A percentile compares a stretch with the other conserved stretches of the same genome.
phyloP scores from a whole-genome alignment of 106 monocot species.

The Phalaenopsis aphrodite region DNA sequence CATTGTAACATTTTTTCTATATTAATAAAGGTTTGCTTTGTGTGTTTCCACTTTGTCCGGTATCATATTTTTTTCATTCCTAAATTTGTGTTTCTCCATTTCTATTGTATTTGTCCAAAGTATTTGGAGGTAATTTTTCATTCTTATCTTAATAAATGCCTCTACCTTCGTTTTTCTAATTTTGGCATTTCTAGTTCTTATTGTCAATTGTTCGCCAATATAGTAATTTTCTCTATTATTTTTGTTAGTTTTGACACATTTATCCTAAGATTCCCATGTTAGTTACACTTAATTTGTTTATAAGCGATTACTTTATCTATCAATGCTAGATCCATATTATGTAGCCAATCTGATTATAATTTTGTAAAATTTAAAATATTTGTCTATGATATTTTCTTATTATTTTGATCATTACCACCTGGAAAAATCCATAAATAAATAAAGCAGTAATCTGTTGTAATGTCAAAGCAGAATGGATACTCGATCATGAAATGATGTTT shows the following conservation, averaged over 20 bases:
- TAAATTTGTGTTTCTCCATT: background rate
- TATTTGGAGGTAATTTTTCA: background rate
- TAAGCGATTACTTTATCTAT: background rate
- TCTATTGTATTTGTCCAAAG: background rate
- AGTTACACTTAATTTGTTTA: background rate
- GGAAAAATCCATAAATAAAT: background rate
- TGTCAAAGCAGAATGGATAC: background rate
- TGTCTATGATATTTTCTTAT: background rate
- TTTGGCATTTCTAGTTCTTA: background rate
- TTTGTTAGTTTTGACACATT: background rate
- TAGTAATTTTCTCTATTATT: background rate
- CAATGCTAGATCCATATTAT: background rate
- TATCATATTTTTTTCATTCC: background rate
- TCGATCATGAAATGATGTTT: constrained; percentile 2
- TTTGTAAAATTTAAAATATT: background rate
- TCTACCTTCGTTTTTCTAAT: background rate
- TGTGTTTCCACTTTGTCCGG: no score
- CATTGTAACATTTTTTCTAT: no score
- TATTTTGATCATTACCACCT: background rate
- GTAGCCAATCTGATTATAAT: background rate
- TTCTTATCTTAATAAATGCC: background rate
- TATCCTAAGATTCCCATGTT: background rate
- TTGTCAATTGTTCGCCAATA: background rate
- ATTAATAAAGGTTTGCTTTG: no score
- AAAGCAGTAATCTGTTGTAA: background rate